Evolutionary conservation across 2,329 filamentous ascomycete genomes (phyloP).

Genomic region (Diaporthe australafricana): DNA sequence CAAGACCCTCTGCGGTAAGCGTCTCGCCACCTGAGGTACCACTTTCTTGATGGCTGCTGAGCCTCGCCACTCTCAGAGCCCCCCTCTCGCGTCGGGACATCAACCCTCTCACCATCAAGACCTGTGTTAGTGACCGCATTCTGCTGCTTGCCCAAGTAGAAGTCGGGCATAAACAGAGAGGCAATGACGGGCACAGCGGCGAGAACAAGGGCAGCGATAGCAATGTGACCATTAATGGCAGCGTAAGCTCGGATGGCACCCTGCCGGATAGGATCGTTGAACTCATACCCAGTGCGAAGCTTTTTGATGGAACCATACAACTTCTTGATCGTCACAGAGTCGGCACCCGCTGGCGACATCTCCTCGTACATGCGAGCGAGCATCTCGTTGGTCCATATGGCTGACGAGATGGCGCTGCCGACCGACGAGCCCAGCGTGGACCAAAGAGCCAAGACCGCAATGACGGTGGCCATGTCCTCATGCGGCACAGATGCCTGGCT

Average conservation of each 20-base stretch:
- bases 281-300: slow-evolving; percentile 48
- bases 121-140: slow-evolving; percentile 41
- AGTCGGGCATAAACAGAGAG: slow-evolving; percentile 56
- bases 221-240: slow-evolving; percentile 50
- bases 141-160: slow-evolving; percentile 41
- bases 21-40: slow-evolving; percentile 14
- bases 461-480: slow-evolving; percentile 53
- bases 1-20: slow-evolving; percentile 4
- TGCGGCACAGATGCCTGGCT: slow-evolving; percentile 56
- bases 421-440: slow-evolving; percentile 52
- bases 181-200: slow-evolving; percentile 48
- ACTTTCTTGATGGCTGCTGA: slow-evolving; percentile 7
- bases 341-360: slow-evolving; percentile 45
- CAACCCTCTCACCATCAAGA: slow-evolving; percentile 31
- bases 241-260: slow-evolving; percentile 52
- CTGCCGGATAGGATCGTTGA: slow-evolving; percentile 49
- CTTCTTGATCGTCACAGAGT: slow-evolving; percentile 41
- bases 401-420: slow-evolving; percentile 52
- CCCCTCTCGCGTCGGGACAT: slow-evolving; percentile 13
- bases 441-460: slow-evolving; percentile 53
- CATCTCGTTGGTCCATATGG: slow-evolving; percentile 55
- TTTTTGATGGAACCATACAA: slow-evolving; percentile 51
- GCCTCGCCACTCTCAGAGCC: not conserved
- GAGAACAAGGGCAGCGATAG: slow-evolving; percentile 46
- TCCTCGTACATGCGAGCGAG: slow-evolving; percentile 44